Base-by-base conservation (phyloP, 2,329 filamentous ascomycete genomes). In the Penicillium decumbens region DNA sequence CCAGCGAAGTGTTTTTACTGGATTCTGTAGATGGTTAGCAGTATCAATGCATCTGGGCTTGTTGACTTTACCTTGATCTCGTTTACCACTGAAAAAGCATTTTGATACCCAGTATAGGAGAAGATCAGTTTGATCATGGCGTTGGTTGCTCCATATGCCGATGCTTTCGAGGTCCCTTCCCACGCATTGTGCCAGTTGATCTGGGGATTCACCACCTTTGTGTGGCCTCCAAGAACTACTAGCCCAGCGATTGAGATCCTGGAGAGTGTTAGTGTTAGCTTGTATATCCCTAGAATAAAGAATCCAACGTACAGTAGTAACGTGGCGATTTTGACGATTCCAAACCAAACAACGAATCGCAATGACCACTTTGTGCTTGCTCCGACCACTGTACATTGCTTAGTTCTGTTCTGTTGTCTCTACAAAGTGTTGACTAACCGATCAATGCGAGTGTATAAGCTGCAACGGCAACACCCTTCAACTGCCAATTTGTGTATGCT, bases 381-480 rank as follows among this genome's bases (percentile, higher is more conserved):
- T 4, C 79, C 62, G 4, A 78, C 66, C 20, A 74, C 74, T 67
- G 18, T 39, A 30, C 15, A 28, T n/a, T 39, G 15, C 8, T 45
- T 15, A 45, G 43, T 15, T 3, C 8, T 18, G 15, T 5, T 37
- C 24, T 5, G 9, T 25, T 29, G 1, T 10, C 4, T 45, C 6
- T 6, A 7, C 2, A 9, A 6, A 12, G 3, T 12, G 7, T 24
- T 45, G 5, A 71, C 77, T 54, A 59, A 80, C 80, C 72, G 1
- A 84, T 53, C 0, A 78, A 72, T 3, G 82, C 81, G 0, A 83
- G 59, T 0, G 80, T 83, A 58, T 86, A 87, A 0, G 76, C 79
- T 1, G 80, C 83, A 23, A 87, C 69, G 0, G 84, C 84, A 2
- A 87, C 78, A 1, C 83, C 85, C 60, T 87, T 87, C 45, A 80